Conservation (phyloP, 2,329 filamentous ascomycete genomes). For the Sporothrix pseudoabietina region DNA sequence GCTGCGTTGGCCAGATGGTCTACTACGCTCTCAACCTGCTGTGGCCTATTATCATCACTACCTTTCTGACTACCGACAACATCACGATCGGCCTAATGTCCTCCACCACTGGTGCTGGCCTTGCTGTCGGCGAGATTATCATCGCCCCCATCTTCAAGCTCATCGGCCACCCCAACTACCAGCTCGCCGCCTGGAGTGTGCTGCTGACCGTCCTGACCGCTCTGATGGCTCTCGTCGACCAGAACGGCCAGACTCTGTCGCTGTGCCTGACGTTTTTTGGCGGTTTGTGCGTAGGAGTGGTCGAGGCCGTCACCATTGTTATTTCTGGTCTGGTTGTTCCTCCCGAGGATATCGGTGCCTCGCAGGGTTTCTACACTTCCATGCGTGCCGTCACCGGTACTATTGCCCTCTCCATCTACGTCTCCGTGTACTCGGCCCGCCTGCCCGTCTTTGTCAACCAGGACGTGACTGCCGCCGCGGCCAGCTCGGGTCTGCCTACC, state of each 20-base stretch:
- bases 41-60: conserved; percentile 26
- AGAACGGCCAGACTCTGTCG: conserved; percentile 23
- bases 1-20: conserved; percentile 28
- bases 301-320: conserved; percentile 27
- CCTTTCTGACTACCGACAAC: conserved; percentile 29
- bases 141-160: conserved; percentile 24
- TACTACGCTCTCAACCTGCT: conserved; percentile 30
- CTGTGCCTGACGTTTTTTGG: conserved; percentile 16
- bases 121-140: conserved; percentile 26
- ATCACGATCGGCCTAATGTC: conserved; percentile 29
- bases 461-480: conserved; percentile 13
- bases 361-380: conserved; percentile 22
- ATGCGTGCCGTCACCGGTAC: conserved; percentile 25
- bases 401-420: conserved; percentile 25
- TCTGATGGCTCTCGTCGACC: conserved; percentile 23
- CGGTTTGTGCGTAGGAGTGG: conserved; percentile 18
- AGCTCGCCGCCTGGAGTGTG: conserved; percentile 20
- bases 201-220: conserved; percentile 21
- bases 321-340: conserved; percentile 24
- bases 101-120: conserved; percentile 25
- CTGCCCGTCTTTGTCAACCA: conserved; percentile 20
- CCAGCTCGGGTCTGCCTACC: not conserved
- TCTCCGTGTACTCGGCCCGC: conserved; percentile 26
- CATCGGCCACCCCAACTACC: conserved; percentile 25
- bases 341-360: conserved; percentile 28